Evolutionary conservation across 441 rosid species (phyloP).

Genomic region (Adansonia grandidieri): DNA sequence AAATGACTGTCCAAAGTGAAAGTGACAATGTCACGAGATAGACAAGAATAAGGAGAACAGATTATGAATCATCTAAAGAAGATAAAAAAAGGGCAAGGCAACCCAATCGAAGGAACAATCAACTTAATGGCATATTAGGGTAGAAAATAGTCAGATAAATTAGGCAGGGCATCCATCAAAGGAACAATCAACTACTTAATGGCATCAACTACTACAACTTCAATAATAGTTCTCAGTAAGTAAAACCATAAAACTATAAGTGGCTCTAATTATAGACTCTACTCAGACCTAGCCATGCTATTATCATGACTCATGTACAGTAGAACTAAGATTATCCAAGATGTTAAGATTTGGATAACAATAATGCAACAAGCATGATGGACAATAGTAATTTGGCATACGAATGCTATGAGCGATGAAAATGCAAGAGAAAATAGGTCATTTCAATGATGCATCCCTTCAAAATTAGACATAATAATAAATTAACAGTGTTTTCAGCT

Average conservation of each 20-base stretch:
- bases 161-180: too few species aligned
- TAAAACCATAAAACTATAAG: not conserved
- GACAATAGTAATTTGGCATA: not conserved
- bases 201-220: not conserved
- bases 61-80: not conserved
- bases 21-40: constrained; percentile 34
- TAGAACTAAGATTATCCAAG: not conserved
- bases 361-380: not conserved
- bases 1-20: constrained; percentile 60
- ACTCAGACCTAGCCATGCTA: not conserved
- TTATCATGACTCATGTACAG: not conserved
- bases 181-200: not conserved
- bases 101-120: not conserved
- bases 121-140: too few species aligned
- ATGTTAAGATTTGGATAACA: not conserved
- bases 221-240: not conserved
- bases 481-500: not conserved
- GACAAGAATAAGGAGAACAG: constrained; percentile 11
- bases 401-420: not conserved
- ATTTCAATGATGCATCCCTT: not conserved
- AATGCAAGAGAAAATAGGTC: not conserved
- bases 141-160: not conserved
- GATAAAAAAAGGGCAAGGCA: not conserved
- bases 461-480: too few species aligned
- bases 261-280: not conserved